A percentile compares a stretch with the other conserved stretches of the same genome.
Evolutionary conservation across 2,329 filamentous ascomycete species (phyloP).

Genomic region (Claviceps digitariae): DNA sequence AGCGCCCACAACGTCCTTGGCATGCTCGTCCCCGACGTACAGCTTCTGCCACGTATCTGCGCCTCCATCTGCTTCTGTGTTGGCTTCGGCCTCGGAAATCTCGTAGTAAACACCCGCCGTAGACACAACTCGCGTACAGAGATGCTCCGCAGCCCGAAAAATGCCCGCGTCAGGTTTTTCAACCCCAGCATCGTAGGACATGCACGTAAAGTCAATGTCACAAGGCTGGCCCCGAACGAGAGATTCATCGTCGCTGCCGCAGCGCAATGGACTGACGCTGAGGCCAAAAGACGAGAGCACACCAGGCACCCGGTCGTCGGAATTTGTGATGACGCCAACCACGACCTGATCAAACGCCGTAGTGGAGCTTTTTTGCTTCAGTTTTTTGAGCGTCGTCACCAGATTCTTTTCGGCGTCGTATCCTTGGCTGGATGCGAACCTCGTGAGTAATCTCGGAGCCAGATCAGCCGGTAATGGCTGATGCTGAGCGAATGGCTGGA

Average conservation of each 20-base stretch:
- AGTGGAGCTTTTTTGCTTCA: conserved; percentile 17
- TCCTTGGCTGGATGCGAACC: conserved; percentile 39
- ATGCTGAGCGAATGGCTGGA: conserved; percentile 24
- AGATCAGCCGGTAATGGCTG: conserved; percentile 29
- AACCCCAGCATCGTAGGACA: conserved; percentile 49
- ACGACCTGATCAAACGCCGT: conserved; percentile 24
- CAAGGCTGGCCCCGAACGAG: conserved; percentile 4
- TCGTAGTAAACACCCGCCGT: conserved; percentile 2
- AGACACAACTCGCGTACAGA: conserved; percentile 23
- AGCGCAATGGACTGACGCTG: conserved; percentile 25
- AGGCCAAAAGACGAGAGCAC: conserved; percentile 42
- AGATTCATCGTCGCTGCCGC: conserved; percentile 8
- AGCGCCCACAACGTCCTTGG: conserved; percentile 37
- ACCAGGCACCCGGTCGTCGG: conserved; percentile 42
- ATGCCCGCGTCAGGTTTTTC: conserved; percentile 45
- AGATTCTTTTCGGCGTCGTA: conserved; percentile 37
- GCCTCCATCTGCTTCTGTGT: conserved; percentile 8
- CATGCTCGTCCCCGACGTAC: conserved; percentile 40
- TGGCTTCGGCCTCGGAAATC: conserved; percentile 5
- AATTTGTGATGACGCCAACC: conserved; percentile 49
- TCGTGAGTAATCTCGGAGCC: conserved; percentile 32
- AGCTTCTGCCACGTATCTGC: conserved; percentile 24
- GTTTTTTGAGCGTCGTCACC: conserved; percentile 26
- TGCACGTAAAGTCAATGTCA: conserved; percentile 41
- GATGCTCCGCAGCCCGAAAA: conserved; percentile 37